Evolutionary conservation across 2,329 filamentous ascomycete genomes (phyloP).

Genomic region (Arthrobotrys sphaeroides): DNA sequence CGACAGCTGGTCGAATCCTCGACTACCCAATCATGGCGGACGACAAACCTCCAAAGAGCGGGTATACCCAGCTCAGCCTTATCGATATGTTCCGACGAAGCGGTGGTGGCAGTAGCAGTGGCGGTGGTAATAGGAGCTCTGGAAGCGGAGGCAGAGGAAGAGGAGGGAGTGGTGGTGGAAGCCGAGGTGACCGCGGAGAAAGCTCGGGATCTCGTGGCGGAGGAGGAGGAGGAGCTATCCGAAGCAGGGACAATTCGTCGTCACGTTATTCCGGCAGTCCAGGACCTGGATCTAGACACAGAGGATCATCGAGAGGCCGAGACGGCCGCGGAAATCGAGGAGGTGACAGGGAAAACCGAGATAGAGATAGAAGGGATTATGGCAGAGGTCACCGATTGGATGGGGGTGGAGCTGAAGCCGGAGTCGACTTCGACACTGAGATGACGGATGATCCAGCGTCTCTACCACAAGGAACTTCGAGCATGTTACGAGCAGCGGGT

Average conservation of each 20-base stretch:
- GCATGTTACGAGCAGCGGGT: constrained; percentile 25
- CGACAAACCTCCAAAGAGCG: constrained; percentile 34
- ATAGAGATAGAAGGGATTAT: constrained; percentile 4
- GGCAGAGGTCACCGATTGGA: constrained; percentile 15
- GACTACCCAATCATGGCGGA: constrained; percentile 31
- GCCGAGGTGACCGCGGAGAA: not conserved
- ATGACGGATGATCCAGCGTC: not conserved
- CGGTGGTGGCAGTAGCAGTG: constrained; percentile 57
- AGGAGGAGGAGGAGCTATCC: constrained; percentile 32
- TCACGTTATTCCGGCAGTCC: not conserved
- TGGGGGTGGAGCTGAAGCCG: not conserved
- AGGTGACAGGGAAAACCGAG: not conserved
- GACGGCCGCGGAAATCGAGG: not conserved
- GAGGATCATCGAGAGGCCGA: not conserved
- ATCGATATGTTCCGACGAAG: constrained; percentile 53
- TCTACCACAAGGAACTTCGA: constrained; percentile 31
- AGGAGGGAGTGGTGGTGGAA: constrained; percentile 56
- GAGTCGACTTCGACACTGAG: constrained; percentile 9
- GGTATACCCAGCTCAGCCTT: constrained; percentile 49
- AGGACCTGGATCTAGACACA: not conserved
- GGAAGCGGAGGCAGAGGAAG: constrained; percentile 45
- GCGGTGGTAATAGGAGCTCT: constrained; percentile 57
- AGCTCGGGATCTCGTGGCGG: constrained; percentile 41
- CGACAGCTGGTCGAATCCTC: not conserved
- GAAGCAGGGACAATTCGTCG: constrained; percentile 5